A percentile compares a stretch with the other conserved stretches of the same genome.
Evolutionary conservation across 2,329 filamentous ascomycete genomes (phyloP).

Genomic region (Colletotrichum chrysophilum): DNA sequence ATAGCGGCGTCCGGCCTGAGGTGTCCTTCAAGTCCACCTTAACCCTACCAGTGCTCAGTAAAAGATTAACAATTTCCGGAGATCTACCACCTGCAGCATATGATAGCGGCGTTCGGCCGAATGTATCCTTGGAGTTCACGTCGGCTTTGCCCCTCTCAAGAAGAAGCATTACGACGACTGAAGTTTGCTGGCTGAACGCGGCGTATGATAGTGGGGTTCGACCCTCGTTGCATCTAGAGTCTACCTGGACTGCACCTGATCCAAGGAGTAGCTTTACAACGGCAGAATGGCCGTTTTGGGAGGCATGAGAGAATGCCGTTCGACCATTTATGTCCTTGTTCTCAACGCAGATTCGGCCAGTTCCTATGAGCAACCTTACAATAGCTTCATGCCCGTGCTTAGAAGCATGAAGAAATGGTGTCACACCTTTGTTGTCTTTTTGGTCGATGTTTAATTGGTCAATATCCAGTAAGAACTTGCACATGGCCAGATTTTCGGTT

Average conservation of each 20-base stretch:
- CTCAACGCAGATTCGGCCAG: too few species aligned
- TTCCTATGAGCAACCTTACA: background rate
- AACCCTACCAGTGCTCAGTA: too few species aligned
- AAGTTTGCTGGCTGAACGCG: accelerated
- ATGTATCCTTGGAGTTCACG: background rate
- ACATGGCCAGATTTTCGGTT: accelerated
- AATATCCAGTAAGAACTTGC: background rate
- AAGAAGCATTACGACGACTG: background rate
- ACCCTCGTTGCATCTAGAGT: accelerated
- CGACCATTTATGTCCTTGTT: background rate
- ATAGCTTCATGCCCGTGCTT: accelerated
- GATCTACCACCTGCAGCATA: too few species aligned
- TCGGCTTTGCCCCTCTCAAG: background rate
- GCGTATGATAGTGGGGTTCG: background rate
- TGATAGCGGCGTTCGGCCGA: background rate
- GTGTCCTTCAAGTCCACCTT: too few species aligned
- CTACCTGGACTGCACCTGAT: background rate
- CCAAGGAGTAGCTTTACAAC: background rate
- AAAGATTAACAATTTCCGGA: too few species aligned
- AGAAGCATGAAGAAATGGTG: background rate
- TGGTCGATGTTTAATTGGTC: background rate
- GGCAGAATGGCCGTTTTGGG: accelerated
- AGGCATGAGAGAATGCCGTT: background rate
- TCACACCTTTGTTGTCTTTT: background rate
- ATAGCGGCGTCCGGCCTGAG: background rate